Evolutionary conservation across 257 asterid species (phyloP).

Genomic region (Nicotiana sylvestris): DNA sequence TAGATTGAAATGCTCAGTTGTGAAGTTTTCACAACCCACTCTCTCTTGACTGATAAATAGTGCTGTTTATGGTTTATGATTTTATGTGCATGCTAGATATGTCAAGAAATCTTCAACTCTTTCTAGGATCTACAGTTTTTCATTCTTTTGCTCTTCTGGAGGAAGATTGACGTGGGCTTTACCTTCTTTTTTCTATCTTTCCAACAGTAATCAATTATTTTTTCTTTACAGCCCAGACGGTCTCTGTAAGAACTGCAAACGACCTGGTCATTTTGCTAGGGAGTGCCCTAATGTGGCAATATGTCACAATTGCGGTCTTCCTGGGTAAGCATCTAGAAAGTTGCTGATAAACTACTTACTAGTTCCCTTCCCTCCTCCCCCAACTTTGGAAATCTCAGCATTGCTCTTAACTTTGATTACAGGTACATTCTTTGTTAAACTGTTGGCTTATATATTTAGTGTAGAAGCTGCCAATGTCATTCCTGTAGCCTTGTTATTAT

Average conservation of each 20-base stretch:
- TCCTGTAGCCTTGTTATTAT: neutral
- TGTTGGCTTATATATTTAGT: neutral
- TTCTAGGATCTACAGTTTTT: neutral
- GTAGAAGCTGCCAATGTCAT: neutral
- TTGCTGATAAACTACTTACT: neutral
- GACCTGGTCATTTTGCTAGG: slow-evolving; percentile 97
- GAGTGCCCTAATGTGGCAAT: slow-evolving; percentile 92
- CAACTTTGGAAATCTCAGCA: neutral
- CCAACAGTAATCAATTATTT: neutral
- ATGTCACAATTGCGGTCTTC: slow-evolving; percentile 97
- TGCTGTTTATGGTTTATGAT: neutral
- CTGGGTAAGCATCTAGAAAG: slow-evolving; percentile 57
- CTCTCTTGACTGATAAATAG: neutral
- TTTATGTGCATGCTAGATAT: neutral
- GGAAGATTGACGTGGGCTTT: neutral
- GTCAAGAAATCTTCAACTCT: too few relatives aligned
- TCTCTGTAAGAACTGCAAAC: slow-evolving; percentile 91
- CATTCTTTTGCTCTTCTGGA: neutral
- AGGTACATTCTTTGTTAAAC: too few relatives aligned
- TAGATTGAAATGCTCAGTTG: neutral
- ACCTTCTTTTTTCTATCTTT: neutral
- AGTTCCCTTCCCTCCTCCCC: neutral
- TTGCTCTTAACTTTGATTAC: neutral
- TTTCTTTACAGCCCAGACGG: slow-evolving; percentile 5
- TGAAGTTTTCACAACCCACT: neutral